These are phyloP conservation scores for Trichoderma orchidacearum DNA, from an alignment of 495 filamentous ascomycete species.

Conservation along the genomic window DNA sequence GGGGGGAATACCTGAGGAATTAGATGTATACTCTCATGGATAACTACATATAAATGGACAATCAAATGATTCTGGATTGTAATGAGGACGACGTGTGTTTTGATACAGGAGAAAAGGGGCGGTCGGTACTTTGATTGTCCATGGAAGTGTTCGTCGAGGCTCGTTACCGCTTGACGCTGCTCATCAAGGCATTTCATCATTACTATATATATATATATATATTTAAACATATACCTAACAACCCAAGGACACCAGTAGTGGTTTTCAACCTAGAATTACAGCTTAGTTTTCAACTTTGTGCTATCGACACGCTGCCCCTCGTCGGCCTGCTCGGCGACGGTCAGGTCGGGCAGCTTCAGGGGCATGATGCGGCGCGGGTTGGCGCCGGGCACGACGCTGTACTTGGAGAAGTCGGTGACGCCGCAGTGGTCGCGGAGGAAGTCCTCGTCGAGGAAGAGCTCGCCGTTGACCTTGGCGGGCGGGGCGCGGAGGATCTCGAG, in stretches of 20 bases:
- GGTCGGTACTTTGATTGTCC: no score
- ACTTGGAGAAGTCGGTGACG: constrained; percentile 60
- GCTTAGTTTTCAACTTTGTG: constrained; percentile 18
- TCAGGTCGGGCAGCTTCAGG: constrained; percentile 49
- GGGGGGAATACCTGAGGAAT: neutral
- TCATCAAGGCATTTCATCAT: no score
- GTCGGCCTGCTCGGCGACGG: constrained; percentile 69
- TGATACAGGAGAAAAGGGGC: no score
- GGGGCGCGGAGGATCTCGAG: constrained; percentile 58
- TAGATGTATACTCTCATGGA: neutral
- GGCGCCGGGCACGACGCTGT: constrained; percentile 51
- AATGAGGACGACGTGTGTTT: no score
- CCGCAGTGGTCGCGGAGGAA: constrained; percentile 54
- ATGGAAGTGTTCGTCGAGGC: no score
- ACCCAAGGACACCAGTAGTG: no score
- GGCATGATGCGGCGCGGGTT: constrained; percentile 71
- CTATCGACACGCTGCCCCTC: constrained; percentile 67
- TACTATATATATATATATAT: no score
- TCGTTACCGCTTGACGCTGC: no score
- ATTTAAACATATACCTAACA: no score
- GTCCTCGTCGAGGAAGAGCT: constrained; percentile 68
- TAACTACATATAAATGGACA: neutral
- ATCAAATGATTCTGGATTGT: neutral
- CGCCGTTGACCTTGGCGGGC: constrained; percentile 48
- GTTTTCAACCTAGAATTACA: constrained; percentile 11